Base-by-base conservation (phyloP, 2,329 filamentous ascomycete genomes). In the Zymoseptoria brevis region DNA sequence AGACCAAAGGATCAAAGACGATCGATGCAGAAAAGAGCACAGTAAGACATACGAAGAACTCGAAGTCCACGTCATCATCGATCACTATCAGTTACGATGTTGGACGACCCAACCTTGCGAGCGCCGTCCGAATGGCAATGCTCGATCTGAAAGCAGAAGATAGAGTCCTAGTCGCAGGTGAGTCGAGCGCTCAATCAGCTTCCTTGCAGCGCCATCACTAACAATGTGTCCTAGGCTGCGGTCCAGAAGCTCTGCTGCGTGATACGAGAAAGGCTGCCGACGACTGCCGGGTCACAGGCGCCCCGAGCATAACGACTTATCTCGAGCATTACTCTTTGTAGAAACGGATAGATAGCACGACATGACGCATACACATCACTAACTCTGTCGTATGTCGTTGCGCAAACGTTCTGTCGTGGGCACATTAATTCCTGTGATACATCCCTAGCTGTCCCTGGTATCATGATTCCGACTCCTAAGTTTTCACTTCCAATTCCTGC, bases 241-340 rank as follows among this genome's bases (percentile, higher is more conserved):
- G 62, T n/a, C 60, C 63, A 45, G 24, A 19, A 48, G 48, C 29
- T 9, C 35, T 66, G 30, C 21, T 64, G 49, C 50, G 45, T 11
- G 54, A 60, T 41, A 50, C 64, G 1, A 49, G 61, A n/a, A 35
- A 53, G 8, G 64, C 63, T 19, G 63, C 65, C 4, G 30, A 41
- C 11, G 51, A 57, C 11, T 45, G 54, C n/a, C 56, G 57, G 35
- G 53, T 56, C 35, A 45, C 53, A 3, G 57, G 51, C 6, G 60
- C 62, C 26, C 64, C 65, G 19, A 59, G 60, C 54, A 53, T 68
- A 5, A 53, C 62, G 21, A 56, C 65, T 55, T 62, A 62, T 58
- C 53, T 64, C 22, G 65, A 67, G 58, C 56, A 65, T 51, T 68
- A 66, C 45, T 63, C 62, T 11, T 60, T 60, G 41, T 64, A 29